A percentile compares a stretch with the other conserved stretches of the same genome.
Conservation (phyloP, 306 rosid genomes). For the Prunus persica region DNA sequence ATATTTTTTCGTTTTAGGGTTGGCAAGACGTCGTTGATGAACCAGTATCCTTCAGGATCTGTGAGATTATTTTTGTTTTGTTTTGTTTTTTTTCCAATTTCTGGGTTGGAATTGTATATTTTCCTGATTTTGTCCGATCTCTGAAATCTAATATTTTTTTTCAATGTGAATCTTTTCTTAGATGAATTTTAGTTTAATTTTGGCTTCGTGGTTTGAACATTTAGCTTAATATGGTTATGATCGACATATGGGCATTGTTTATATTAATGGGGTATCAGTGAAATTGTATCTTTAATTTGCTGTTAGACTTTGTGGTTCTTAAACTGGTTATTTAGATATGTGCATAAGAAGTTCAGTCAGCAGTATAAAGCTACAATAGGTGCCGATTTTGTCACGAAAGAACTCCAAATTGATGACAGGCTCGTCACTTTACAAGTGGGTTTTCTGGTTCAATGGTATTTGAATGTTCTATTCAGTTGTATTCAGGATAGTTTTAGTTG, state of each 20-base stretch:
- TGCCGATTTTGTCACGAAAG: conserved; percentile 98
- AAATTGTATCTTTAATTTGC: conserved; percentile 9
- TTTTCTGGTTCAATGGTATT: conserved; percentile 42
- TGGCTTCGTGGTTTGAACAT: background rate
- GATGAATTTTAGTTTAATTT: background rate
- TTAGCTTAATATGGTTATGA: background rate
- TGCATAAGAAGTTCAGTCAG: conserved; percentile 92
- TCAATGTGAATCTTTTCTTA: background rate
- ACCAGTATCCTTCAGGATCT: conserved; percentile 75
- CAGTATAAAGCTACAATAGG: conserved; percentile 98
- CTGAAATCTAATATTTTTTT: background rate
- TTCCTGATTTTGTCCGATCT: background rate
- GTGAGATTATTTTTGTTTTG: background rate
- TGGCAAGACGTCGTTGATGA: conserved; percentile 96
- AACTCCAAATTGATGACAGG: conserved; percentile 90
- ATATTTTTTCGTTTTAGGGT: conserved; percentile 50
- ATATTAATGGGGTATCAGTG: background rate
- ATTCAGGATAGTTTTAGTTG: background rate
- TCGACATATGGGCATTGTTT: background rate
- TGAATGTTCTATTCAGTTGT: conserved; percentile 7
- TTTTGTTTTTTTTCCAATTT: background rate
- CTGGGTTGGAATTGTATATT: background rate
- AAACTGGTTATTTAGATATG: conserved; percentile 62
- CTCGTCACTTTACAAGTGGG: conserved; percentile 95
- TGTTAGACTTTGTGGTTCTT: conserved; percentile 37